Percentiles rank a stretch among this genome's conserved stretches.
These are phyloP conservation scores for Afroboletus lepidellus DNA, from an alignment of 1,284 basidiomycete species.

Conservation along the genomic window DNA sequence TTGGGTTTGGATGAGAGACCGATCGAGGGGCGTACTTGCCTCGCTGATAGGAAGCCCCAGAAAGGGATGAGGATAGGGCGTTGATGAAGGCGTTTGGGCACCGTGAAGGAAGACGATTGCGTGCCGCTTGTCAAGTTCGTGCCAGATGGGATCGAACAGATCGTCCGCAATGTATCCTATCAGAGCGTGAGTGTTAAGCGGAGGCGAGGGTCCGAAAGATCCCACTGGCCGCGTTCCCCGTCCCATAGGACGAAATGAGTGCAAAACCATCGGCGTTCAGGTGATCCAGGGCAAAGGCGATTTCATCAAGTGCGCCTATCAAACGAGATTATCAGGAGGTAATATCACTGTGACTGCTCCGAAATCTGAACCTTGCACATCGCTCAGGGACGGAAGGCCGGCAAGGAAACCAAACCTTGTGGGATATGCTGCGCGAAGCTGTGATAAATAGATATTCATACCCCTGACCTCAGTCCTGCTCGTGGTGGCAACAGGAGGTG, in stretches of 20 bases:
- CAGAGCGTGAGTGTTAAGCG: slow-evolving; percentile 5
- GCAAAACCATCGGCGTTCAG: slow-evolving; percentile 61
- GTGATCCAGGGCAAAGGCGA: slow-evolving; percentile 55
- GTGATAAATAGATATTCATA: slow-evolving; percentile 48
- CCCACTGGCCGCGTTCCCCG: slow-evolving; percentile 44
- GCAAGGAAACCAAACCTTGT: slow-evolving; percentile 66
- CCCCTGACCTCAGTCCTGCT: slow-evolving; percentile 44
- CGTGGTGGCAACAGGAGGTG: slow-evolving; percentile 55
- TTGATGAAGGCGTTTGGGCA: slow-evolving; percentile 59
- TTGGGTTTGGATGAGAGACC: slow-evolving; percentile 15
- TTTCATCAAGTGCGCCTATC: slow-evolving; percentile 54
- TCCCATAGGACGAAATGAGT: slow-evolving; percentile 62
- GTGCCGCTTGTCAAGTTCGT: slow-evolving; percentile 54
- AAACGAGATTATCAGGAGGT: slow-evolving; percentile 5
- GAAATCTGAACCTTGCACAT: slow-evolving; percentile 49
- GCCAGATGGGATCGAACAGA: slow-evolving; percentile 61
- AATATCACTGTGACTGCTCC: slow-evolving; percentile 1
- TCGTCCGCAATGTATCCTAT: slow-evolving; percentile 66
- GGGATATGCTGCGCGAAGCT: slow-evolving; percentile 48
- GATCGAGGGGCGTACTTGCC: slow-evolving; percentile 36
- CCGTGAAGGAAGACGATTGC: slow-evolving; percentile 71
- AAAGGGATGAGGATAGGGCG: slow-evolving; percentile 56
- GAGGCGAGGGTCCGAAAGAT: neutral
- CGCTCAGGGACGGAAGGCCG: slow-evolving; percentile 56
- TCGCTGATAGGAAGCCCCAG: slow-evolving; percentile 69